Conservation (phyloP, 2,329 filamentous ascomycete genomes). For the Mariannaea sp. region DNA sequence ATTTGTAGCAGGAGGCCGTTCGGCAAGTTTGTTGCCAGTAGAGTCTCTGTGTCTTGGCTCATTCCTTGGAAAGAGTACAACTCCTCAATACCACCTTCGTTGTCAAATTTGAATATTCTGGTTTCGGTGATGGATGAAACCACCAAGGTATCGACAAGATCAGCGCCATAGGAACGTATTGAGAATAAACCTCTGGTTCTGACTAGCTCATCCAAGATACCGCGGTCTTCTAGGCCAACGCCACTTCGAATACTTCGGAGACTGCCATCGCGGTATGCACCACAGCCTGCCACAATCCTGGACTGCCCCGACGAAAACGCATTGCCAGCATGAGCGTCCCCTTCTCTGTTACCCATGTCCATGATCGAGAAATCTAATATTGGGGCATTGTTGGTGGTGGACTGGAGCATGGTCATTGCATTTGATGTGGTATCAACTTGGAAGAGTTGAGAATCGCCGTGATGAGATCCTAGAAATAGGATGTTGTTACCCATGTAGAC, state of each 20-base stretch:
- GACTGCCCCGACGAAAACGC: slow-evolving; percentile 96
- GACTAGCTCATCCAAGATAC: slow-evolving; percentile 78
- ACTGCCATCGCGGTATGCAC: slow-evolving; percentile 86
- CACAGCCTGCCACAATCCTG: slow-evolving; percentile 89
- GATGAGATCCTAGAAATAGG: slow-evolving; percentile 88
- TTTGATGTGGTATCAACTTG: slow-evolving; percentile 52
- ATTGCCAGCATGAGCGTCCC: slow-evolving; percentile 74
- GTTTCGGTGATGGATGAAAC: slow-evolving; percentile 85
- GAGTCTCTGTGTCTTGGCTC: slow-evolving; percentile 69
- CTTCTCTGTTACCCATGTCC: slow-evolving; percentile 88
- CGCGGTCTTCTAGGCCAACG: slow-evolving; percentile 87
- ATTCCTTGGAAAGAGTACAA: slow-evolving; percentile 76
- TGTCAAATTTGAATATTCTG: slow-evolving; percentile 76
- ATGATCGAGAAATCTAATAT: slow-evolving; percentile 94
- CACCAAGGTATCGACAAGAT: slow-evolving; percentile 70
- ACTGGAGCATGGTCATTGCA: slow-evolving; percentile 71
- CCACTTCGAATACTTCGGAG: slow-evolving; percentile 90
- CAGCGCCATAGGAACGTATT: slow-evolving; percentile 56
- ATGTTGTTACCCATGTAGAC: slow-evolving; percentile 76
- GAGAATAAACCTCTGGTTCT: slow-evolving; percentile 76
- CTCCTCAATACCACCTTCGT: slow-evolving; percentile 82
- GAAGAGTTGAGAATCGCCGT: slow-evolving; percentile 88
- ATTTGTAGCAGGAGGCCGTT: slow-evolving; percentile 74
- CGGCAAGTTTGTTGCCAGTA: slow-evolving; percentile 70
- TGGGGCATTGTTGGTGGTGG: slow-evolving; percentile 76